Conservation (phyloP, 192 early-diverging fungal species). For the Rhizophagus clarus region DNA sequence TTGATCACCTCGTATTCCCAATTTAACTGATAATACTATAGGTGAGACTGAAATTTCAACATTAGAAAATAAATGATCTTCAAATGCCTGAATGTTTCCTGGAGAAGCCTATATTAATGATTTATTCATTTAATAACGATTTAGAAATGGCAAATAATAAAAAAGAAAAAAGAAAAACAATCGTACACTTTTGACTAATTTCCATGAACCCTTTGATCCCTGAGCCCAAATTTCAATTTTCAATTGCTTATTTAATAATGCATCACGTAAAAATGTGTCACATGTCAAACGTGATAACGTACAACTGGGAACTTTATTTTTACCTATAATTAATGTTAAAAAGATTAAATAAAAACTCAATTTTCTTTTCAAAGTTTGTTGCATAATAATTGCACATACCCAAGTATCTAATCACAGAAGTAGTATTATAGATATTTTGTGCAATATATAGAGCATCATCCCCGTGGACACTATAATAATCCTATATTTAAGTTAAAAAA, state of each 20-base stretch:
- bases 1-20: conserved; percentile 59
- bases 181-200: conserved; percentile 40
- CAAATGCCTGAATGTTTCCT: conserved; percentile 89
- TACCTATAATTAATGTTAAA: conserved; percentile 36
- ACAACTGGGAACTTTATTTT: conserved; percentile 67
- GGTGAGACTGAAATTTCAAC: conserved; percentile 74
- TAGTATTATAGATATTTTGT: conserved; percentile 85
- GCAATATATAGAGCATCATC: conserved; percentile 89
- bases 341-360: neutral
- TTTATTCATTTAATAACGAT: neutral
- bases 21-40: conserved; percentile 78
- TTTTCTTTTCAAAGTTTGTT: neutral
- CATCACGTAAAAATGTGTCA: conserved; percentile 77
- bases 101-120: conserved; percentile 76
- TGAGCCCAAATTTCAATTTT: conserved; percentile 84
- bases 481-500: conserved; percentile 31
- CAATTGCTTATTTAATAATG: conserved; percentile 72
- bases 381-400: conserved; percentile 43
- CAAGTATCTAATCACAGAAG: conserved; percentile 88
- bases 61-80: conserved; percentile 84
- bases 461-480: conserved; percentile 90
- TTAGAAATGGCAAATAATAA: neutral
- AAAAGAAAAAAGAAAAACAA: neutral
- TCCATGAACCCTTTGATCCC: conserved; percentile 52
- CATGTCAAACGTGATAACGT: conserved; percentile 78